Evolutionary conservation across 2,329 filamentous ascomycete genomes (phyloP).

Genomic region (Aspergillus brunneoviolaceus): DNA sequence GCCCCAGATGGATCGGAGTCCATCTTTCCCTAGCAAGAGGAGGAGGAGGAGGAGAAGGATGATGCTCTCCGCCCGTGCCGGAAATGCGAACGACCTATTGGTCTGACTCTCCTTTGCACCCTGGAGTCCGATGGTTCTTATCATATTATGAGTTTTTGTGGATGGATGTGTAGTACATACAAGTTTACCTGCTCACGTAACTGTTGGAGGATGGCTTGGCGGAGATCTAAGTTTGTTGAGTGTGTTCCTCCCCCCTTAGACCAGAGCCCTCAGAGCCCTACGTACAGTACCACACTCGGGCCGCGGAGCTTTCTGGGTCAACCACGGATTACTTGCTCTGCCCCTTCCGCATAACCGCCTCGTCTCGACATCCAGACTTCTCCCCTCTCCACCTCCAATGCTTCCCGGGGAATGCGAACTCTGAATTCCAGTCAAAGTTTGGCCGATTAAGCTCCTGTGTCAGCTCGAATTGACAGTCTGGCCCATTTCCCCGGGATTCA

Average conservation of each 20-base stretch:
- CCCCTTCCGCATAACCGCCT: conserved; percentile 1
- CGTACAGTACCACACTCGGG: neutral
- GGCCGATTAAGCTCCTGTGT: conserved; percentile 4
- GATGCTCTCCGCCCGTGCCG: neutral
- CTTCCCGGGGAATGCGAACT: neutral
- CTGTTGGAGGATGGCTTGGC: neutral
- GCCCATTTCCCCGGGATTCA: conserved; percentile 5
- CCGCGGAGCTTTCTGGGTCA: neutral
- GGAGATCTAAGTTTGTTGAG: neutral
- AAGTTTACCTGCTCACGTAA: no score
- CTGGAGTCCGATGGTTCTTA: neutral
- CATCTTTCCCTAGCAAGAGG: neutral
- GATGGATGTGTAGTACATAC: no score
- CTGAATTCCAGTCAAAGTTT: neutral
- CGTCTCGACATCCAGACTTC: neutral
- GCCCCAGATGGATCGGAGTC: neutral
- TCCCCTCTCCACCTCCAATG: neutral
- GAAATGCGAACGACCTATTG: neutral
- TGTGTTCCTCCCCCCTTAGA: neutral
- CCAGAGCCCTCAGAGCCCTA: neutral
- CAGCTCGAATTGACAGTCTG: conserved; percentile 7
- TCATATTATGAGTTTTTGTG: neutral
- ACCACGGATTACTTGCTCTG: neutral
- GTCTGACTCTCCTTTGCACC: neutral
- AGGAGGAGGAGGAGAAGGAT: neutral